Base-by-base conservation (phyloP, 768 basidiomycete genomes). In the Mycena polygramma region DNA sequence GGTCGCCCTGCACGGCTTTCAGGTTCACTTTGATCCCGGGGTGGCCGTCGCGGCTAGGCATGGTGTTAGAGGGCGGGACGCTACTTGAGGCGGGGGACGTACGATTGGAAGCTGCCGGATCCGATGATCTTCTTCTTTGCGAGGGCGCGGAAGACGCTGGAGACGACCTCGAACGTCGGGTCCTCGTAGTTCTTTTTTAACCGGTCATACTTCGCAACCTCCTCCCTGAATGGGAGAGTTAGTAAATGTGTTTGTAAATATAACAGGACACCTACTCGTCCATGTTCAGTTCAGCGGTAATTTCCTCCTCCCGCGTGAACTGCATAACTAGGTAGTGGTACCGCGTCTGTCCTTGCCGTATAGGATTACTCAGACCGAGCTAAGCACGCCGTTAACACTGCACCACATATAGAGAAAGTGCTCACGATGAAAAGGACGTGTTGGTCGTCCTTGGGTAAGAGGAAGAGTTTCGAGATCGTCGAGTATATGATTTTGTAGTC, bases 291-390 rank as follows among this genome's bases (percentile, higher is more conserved):
- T 98, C 96, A 7, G 96, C 94, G 30, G 97, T 97, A 70, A 96
- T 95, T 81, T 98, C 96, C 79, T 99, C 98, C 74, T 98, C 97
- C 66, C 94, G 88, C n/a, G 91, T 92, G 81, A 98, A 99, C 75
- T 98, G 97, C 92, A 98, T 97, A 65, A 99, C 97, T 24, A 99
- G 84, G 79, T 98, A 99, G 66, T 97, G 97, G 81, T 99, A 99
- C 52, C 95, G 88, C 1, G 98, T 99, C 78, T 99, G 98, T 58
- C 98, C 98, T 86, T 99, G 98, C 54, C 97, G 89, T 70, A 99
- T 98, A 2, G 98, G 97, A 30, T 91, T 94, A 77, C 91, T 95
- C 54, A 99, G 86, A 62, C 95, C 94, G 74, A 99, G 87, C 95
- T 97, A 75, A 24, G 69, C 65, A 41, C 48, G 35, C 35, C 51